A percentile compares a stretch with the other conserved stretches of the same genome.
Conservation (phyloP, 2,329 filamentous ascomycete species). For the Monosporascus sp. region DNA sequence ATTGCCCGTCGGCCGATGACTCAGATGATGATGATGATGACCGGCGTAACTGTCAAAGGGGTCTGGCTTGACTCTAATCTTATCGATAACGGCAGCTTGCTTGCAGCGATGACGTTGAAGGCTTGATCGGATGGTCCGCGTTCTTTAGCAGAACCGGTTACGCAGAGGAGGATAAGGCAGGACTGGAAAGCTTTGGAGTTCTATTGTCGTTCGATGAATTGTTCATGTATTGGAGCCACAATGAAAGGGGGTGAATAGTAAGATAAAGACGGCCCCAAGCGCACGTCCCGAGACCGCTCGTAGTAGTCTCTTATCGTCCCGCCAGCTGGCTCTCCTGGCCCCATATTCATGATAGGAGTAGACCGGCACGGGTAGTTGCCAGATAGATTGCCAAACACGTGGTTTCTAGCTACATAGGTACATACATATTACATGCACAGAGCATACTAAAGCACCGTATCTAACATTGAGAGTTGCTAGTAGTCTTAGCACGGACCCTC, state of each 20-base stretch:
- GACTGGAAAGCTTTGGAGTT: neutral
- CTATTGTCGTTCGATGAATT: neutral
- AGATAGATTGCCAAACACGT: too few relatives aligned
- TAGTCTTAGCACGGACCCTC: neutral
- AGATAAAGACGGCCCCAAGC: neutral
- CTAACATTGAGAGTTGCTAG: neutral
- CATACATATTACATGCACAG: neutral
- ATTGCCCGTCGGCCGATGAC: too few relatives aligned
- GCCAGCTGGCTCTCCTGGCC: neutral
- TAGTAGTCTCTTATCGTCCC: neutral
- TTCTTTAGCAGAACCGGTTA: too few relatives aligned
- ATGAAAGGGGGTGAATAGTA: neutral
- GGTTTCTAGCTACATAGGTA: neutral
- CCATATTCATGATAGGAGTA: too few relatives aligned
- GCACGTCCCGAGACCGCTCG: neutral
- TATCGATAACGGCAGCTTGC: neutral
- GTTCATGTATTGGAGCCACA: neutral
- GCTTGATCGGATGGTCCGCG: neutral
- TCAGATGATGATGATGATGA: too few relatives aligned
- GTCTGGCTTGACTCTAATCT: neutral
- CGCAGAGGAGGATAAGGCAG: neutral
- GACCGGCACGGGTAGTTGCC: too few relatives aligned
- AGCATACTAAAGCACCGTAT: too few relatives aligned
- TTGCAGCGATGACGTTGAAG: neutral
- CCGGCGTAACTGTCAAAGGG: too few relatives aligned